Base-by-base conservation (phyloP, 2,329 filamentous ascomycete genomes). In the Ophiosphaerella herpotricha region DNA sequence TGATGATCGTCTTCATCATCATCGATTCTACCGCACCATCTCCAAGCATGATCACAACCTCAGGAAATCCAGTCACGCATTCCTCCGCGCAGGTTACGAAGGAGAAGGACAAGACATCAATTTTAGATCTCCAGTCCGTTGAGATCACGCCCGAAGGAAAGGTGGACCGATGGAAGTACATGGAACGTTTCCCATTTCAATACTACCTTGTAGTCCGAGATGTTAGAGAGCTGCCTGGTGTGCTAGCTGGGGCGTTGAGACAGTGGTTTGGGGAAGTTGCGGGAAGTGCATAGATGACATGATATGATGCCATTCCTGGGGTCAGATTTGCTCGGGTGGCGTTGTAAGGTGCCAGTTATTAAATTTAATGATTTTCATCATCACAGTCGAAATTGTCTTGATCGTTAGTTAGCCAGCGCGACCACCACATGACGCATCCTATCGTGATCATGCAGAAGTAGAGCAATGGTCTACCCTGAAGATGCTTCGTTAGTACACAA, bases 1-100 rank as follows among this genome's bases (percentile, higher is more conserved):
- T 99, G 69, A 97, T 99, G 90, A 86, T 97, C 56, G 93, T 99
- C 5, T 99, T 99, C 72, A 90, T 99, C 63, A 89, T 99, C 65
- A 91, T 99, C 68, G 94, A 99, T 77, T 80, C 84, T 38, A 68
- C 63, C 1, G 60, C 70, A 4, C 54, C 63, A 4, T 39, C 51
- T 6, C 40, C 50, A 3, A 47, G 49, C n/a, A 42, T 38, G 16
- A 51, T 47, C 7, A 42, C 59, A 3, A 42, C 41, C 1, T 46
- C 51, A 5, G 26, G 52, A 7, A 32, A 48, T 8, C 39, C 47
- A 1, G 52, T 46, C n/a, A 46, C 48, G 2, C 58, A 56, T 39
- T 36, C 46, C 9, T 41, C 39, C 12, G 46, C 46, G 36, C 50
- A 58, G 73, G 72, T 60, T 2, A 43, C 51, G 11, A 61, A 62